Conservation (phyloP, 75 land plant species). For the Pseudotsuga menziesii region DNA sequence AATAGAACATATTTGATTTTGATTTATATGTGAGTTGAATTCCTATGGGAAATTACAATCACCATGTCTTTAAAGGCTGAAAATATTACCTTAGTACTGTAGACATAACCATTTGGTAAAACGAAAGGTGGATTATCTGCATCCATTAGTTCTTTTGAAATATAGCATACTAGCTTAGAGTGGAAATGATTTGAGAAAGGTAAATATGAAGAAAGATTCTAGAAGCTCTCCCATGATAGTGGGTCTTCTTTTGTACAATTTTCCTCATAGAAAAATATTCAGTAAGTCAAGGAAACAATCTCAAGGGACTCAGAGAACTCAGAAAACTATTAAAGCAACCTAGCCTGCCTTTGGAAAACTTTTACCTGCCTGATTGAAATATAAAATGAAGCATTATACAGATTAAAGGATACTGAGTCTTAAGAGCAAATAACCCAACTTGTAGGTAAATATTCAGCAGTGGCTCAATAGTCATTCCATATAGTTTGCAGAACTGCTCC, state of each 20-base stretch:
- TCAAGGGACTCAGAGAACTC: too few species aligned
- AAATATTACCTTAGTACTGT: conserved; percentile 74
- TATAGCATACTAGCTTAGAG: conserved; percentile 94
- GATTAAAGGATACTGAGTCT: conserved; percentile 83
- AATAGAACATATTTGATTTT: not conserved
- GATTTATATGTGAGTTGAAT: not conserved
- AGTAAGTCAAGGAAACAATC: conserved; percentile 13
- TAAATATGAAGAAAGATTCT: conserved; percentile 71
- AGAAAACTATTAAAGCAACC: not conserved
- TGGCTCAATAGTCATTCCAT: conserved; percentile 91
- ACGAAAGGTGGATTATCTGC: conserved; percentile 94
- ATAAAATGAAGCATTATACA: not conserved
- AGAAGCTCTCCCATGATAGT: conserved; percentile 74
- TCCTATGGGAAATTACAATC: not conserved
- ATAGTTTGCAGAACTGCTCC: conserved; percentile 86
- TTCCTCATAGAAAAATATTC: conserved; percentile 86
- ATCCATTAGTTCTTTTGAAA: conserved; percentile 93
- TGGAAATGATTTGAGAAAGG: conserved; percentile 96
- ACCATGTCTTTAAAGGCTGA: not conserved
- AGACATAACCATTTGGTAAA: conserved; percentile 95
- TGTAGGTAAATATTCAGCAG: conserved; percentile 85
- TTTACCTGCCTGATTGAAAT: not conserved
- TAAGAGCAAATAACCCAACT: conserved; percentile 89
- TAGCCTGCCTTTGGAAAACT: not conserved
- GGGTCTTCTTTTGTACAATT: conserved; percentile 94